These are phyloP conservation scores for Mrakiaceae sp. DNA, from an alignment of 1,284 basidiomycete species.

Conservation along the genomic window DNA sequence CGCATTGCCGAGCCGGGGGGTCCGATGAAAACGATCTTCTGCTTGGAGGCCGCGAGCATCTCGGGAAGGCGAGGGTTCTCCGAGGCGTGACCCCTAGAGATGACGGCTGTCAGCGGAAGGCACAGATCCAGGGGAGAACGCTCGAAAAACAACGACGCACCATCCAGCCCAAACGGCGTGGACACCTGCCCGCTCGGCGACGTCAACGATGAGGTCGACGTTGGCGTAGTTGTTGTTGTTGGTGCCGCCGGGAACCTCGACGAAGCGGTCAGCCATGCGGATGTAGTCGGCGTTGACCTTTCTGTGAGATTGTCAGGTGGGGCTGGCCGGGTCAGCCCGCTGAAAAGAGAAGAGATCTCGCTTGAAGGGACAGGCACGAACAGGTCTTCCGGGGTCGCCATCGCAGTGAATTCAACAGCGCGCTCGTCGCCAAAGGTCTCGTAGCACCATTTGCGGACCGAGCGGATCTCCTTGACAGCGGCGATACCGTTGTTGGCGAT, in stretches of 20 bases:
- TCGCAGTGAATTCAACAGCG: conserved; percentile 95
- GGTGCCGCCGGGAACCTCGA: conserved; percentile 94
- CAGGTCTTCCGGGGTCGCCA: conserved; percentile 98
- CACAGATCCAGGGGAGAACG: not conserved
- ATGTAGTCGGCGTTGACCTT: conserved; percentile 99
- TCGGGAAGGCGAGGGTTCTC: conserved; percentile 99
- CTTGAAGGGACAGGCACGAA: conserved; percentile 15
- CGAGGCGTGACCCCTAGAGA: conserved; percentile 74
- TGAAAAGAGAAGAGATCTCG: too few relatives aligned
- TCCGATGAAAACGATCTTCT: conserved; percentile 98
- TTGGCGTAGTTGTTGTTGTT: conserved; percentile 99
- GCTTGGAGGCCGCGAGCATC: conserved; percentile 75
- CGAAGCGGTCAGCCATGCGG: conserved; percentile 98
- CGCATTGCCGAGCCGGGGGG: conserved; percentile 98
- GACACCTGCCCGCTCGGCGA: conserved; percentile 92
- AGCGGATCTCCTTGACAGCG: conserved; percentile 98
- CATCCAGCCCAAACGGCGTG: conserved; percentile 99
- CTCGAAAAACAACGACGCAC: conserved; percentile 35
- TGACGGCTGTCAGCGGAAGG: not conserved
- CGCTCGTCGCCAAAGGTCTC: conserved; percentile 96
- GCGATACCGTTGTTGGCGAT: conserved; percentile 99
- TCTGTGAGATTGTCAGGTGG: conserved; percentile 4
- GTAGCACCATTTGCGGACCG: conserved; percentile 98
- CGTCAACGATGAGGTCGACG: conserved; percentile 96
- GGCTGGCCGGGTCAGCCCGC: too few relatives aligned